A percentile compares a stretch with the other conserved stretches of the same genome.
These are phyloP conservation scores for Aspergillus diversus DNA, from an alignment of 495 filamentous ascomycete species.

Conservation along the genomic window DNA sequence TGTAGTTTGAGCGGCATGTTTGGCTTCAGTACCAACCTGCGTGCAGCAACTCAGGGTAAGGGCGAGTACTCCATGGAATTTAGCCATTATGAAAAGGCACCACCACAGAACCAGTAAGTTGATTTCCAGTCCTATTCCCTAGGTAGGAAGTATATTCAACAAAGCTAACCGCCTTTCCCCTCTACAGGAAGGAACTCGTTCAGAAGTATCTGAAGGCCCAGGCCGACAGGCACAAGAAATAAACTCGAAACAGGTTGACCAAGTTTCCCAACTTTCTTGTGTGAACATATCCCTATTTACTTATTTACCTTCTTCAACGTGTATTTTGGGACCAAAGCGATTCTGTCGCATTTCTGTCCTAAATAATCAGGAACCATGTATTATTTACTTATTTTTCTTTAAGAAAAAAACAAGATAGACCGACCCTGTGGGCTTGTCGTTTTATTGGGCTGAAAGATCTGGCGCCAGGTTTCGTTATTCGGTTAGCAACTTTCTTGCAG, in stretches of 20 bases:
- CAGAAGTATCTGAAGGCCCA: constrained; percentile 86
- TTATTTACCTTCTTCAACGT: constrained; percentile 21
- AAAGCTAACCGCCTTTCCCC: constrained; percentile 5
- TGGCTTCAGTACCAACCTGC: constrained; percentile 86
- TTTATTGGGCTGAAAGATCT: constrained; percentile 15
- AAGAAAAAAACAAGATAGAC: constrained; percentile 25
- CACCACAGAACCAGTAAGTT: constrained; percentile 85
- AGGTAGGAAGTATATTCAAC: neutral
- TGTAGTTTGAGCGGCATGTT: constrained; percentile 97
- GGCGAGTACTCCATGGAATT: constrained; percentile 99
- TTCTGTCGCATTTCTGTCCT: constrained; percentile 16
- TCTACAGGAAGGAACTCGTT: constrained; percentile 78
- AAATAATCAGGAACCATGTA: constrained; percentile 25
- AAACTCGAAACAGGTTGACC: constrained; percentile 24
- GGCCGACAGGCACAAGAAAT: constrained; percentile 73
- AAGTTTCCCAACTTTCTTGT: neutral
- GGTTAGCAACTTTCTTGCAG: constrained; percentile 18
- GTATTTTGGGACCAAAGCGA: constrained; percentile 20
- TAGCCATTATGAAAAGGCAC: constrained; percentile 87
- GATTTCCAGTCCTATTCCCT: neutral
- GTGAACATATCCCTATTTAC: constrained; percentile 16
- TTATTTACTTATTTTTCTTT: constrained; percentile 32
- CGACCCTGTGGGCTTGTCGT: constrained; percentile 27
- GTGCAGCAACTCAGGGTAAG: constrained; percentile 96
- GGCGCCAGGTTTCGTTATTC: constrained; percentile 19